A percentile compares a stretch with the other conserved stretches of the same genome.
Conservation (phyloP, 164 flowering plant species). For the Magnolia officinalis region DNA sequence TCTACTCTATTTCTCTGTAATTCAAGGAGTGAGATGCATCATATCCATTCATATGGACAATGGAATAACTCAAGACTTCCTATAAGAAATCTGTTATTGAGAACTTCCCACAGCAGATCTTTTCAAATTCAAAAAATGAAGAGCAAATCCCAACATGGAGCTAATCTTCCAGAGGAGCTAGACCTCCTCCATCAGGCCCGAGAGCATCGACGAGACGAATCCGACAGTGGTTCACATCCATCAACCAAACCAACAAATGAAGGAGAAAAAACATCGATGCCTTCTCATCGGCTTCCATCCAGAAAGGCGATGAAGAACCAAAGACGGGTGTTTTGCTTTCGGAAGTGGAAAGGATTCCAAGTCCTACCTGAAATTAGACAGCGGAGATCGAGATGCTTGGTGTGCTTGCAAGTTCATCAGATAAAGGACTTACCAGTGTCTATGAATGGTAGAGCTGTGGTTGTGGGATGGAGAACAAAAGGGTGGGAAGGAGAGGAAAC, state of each 20-base stretch:
- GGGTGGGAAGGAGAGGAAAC: conserved; percentile 15
- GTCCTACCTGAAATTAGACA: neutral
- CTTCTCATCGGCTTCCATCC: neutral
- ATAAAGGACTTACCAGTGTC: conserved; percentile 11
- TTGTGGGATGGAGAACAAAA: conserved; percentile 13
- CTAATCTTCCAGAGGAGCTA: conserved; percentile 1
- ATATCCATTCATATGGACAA: neutral
- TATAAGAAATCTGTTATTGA: neutral
- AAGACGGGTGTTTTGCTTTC: conserved; percentile 5
- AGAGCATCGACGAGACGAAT: neutral
- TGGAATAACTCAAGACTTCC: neutral
- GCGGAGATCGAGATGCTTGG: conserved; percentile 4
- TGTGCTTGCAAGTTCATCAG: conserved; percentile 18
- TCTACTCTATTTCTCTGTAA: neutral
- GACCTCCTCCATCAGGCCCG: conserved; percentile 2
- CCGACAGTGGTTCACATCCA: neutral
- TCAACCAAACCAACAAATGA: neutral
- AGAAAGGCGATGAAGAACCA: neutral
- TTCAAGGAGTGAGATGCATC: neutral
- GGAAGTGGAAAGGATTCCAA: conserved; percentile 4
- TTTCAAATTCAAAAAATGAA: conserved; percentile 1
- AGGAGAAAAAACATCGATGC: neutral
- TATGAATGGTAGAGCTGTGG: conserved; percentile 7
- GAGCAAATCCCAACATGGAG: neutral
- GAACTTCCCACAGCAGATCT: neutral